Base-by-base conservation (phyloP, 2,329 filamentous ascomycete species). In the Diaporthe nobilis region DNA sequence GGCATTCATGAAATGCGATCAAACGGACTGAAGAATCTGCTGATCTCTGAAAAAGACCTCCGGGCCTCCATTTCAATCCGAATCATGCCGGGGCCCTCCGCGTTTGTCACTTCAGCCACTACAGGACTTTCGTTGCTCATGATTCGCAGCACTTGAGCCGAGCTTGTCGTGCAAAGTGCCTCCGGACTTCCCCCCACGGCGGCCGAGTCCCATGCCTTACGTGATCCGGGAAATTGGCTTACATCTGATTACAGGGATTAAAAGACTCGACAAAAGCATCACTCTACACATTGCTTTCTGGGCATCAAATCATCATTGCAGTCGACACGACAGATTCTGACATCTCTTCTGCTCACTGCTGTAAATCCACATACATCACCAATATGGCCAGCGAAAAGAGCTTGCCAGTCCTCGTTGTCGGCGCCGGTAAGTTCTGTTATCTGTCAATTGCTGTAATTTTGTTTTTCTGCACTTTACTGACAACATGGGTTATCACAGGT, bases 161-260 rank as follows among this genome's bases (percentile, higher is more conserved):
- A 67, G 61, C 61, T 67, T 67, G 12, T 49, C 20, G 25, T 49
- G 61, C 61, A 22, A 12, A n/a, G 37, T 34, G 4, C 42, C n/a
- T 31, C 44, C 61, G 61, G 61, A 67, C 61, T 67, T 49, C 61
- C 20, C 42, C 25, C 61, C 28, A 67, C 61, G 61, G 61, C 61
- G 39, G 61, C 61, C 61, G 61, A 67, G 61, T 67, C 61, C 61
- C 61, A 49, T 49, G 25, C 39, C 17, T 49, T 9, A 9, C 20
- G 8, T 22, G 10, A 49, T 5, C 9, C 17, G 28, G 9, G 8
- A 13, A 22, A 49, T 15, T 34, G 10, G 37, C 17, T 8, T 9
- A 9, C 4, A 25, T 28, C 3, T 44, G 15, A 10, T 31, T 28
- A 37, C 42, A 49, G 17, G 44, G 28, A 49, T 67, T 4, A 49